Conservation (phyloP, 139 green algal species). For the Haematococcus lacustris region DNA sequence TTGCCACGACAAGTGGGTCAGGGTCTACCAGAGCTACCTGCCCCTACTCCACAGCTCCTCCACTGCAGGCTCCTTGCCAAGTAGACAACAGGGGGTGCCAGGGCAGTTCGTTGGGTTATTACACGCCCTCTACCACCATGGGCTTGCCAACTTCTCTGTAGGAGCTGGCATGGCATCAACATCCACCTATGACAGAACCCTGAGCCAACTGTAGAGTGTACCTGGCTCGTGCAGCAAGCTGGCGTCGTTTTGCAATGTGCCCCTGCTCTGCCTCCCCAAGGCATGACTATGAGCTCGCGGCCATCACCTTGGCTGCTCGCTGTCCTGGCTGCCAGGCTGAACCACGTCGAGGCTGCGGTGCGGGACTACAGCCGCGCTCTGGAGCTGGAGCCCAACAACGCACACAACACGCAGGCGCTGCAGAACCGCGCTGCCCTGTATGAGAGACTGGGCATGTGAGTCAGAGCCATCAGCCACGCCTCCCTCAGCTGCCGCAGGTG, state of each 20-base stretch:
- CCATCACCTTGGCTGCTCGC: not conserved
- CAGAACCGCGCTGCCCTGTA: constrained; percentile 68
- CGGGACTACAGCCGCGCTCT: constrained; percentile 65
- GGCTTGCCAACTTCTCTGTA: not conserved
- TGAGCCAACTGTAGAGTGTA: not conserved
- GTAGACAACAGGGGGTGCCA: not conserved
- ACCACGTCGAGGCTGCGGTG: constrained; percentile 39
- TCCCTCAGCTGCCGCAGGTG: not conserved
- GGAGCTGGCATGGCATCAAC: not conserved
- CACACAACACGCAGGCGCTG: constrained; percentile 44
- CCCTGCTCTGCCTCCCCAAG: not conserved
- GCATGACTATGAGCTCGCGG: not conserved
- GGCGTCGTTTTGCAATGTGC: not conserved
- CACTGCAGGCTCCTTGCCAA: not conserved
- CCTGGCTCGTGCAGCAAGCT: not conserved
- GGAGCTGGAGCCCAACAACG: constrained; percentile 64
- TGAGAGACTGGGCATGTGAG: constrained; percentile 50
- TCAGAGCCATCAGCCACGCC: not conserved
- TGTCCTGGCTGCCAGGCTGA: constrained; percentile 16
- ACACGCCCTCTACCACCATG: too few species aligned
- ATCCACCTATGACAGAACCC: not conserved
- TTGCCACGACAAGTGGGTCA: constrained; percentile 32
- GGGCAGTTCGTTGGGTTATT: not conserved
- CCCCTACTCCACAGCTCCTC: not conserved
- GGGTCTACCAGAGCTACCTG: not conserved